phyloP scores from a whole-genome alignment of 75 land plant genomes.

The Larix kaempferi region DNA sequence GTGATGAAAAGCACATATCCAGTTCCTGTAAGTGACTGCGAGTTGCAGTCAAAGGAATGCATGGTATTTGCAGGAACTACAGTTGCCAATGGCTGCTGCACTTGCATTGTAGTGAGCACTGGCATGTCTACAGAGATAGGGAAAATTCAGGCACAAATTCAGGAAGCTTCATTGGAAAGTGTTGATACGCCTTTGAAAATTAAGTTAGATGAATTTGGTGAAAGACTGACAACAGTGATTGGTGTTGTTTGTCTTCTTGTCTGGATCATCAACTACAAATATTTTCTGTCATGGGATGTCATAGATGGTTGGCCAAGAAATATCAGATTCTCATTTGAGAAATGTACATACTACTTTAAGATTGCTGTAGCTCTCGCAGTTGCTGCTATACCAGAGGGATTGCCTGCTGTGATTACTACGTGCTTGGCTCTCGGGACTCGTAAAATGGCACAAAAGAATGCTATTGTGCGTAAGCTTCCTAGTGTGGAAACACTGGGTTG shows the following conservation, averaged over 20 bases:
- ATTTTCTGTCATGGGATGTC: conserved; percentile 73
- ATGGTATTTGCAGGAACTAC: conserved; percentile 93
- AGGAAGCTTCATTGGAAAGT: conserved; percentile 73
- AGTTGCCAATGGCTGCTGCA: conserved; percentile 74
- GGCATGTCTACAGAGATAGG: conserved; percentile 94
- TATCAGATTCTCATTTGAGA: conserved; percentile 68
- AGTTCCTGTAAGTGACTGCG: conserved; percentile 48
- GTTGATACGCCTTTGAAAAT: conserved; percentile 82
- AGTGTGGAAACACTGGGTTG: conserved; percentile 95
- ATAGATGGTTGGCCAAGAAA: conserved; percentile 65
- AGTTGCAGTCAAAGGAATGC: conserved; percentile 80
- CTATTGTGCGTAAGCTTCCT: conserved; percentile 87
- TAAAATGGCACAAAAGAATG: conserved; percentile 93
- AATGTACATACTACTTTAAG: conserved; percentile 87
- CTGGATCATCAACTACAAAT: conserved; percentile 78
- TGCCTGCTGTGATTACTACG: conserved; percentile 92
- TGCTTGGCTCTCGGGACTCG: conserved; percentile 85
- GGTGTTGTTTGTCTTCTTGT: conserved; percentile 72
- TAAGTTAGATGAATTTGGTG: conserved; percentile 89
- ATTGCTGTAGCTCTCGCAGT: conserved; percentile 90
- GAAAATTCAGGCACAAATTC: conserved; percentile 80
- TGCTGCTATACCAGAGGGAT: conserved; percentile 93
- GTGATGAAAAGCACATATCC: conserved; percentile 49
- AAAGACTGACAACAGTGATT: conserved; percentile 55
- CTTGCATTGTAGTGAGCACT: conserved; percentile 58